Conservation (phyloP, 2,329 filamentous ascomycete species). For the Hypomyces rosellus region DNA sequence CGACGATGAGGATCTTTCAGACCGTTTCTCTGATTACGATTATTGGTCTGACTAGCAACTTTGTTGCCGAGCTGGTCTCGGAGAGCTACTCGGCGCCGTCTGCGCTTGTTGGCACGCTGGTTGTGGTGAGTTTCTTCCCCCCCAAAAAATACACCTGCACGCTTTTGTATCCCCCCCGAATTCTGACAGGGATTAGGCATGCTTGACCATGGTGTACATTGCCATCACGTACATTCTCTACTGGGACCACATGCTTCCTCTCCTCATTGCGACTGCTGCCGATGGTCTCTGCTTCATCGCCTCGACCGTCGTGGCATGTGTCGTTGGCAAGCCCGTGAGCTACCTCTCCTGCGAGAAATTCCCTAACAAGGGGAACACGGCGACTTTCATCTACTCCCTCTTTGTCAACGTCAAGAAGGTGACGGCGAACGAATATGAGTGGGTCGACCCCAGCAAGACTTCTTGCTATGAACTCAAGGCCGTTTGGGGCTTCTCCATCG, state of each 20-base stretch:
- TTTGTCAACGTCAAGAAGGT: conserved; percentile 30
- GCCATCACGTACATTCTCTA: conserved; percentile 77
- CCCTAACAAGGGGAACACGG: conserved; percentile 34
- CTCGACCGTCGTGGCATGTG: conserved; percentile 68
- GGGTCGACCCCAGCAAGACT: conserved; percentile 46
- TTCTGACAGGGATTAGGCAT: conserved; percentile 36
- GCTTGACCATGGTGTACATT: conserved; percentile 72
- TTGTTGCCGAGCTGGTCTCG: conserved; percentile 68
- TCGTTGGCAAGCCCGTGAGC: conserved; percentile 74
- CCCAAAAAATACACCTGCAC: not conserved
- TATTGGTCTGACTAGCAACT: conserved; percentile 75
- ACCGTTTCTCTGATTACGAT: conserved; percentile 65
- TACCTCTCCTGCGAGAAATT: conserved; percentile 64
- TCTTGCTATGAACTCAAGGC: conserved; percentile 82
- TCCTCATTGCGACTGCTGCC: conserved; percentile 59
- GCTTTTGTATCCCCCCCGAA: too few relatives aligned
- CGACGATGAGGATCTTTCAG: conserved; percentile 65
- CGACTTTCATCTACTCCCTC: conserved; percentile 39
- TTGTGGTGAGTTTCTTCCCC: conserved; percentile 60
- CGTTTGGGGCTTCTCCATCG: conserved; percentile 80
- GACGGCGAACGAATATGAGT: conserved; percentile 28
- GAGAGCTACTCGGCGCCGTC: conserved; percentile 60
- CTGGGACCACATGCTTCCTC: conserved; percentile 67
- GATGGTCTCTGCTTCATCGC: conserved; percentile 69
- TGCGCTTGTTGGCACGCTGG: conserved; percentile 71